Evolutionary conservation across 176 grass and related monocot genomes (phyloP).

Genomic region (Zoysia pacifica): DNA sequence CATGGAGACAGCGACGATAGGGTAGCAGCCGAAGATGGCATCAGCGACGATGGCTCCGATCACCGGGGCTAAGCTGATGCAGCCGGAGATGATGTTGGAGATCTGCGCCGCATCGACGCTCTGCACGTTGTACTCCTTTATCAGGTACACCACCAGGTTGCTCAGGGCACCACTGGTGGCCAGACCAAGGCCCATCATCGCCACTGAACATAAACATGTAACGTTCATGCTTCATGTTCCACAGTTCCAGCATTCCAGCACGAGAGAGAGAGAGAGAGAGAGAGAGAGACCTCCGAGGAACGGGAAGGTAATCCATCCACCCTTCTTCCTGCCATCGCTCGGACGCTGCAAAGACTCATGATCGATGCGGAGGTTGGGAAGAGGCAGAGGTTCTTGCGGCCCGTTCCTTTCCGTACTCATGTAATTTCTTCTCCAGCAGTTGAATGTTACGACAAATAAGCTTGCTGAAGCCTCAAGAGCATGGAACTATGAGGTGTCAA

Average conservation of each 20-base stretch:
- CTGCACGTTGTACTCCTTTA: conserved; percentile 66
- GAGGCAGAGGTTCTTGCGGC: conserved; percentile 4
- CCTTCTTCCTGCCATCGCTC: conserved; percentile 23
- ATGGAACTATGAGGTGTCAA: too few species aligned
- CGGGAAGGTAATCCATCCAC: conserved; percentile 80
- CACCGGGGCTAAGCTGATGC: conserved; percentile 57
- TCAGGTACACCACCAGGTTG: conserved; percentile 69
- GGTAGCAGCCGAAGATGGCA: conserved; percentile 71
- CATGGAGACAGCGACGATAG: conserved; percentile 51
- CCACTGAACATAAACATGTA: conserved; percentile 25
- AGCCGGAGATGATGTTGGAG: conserved; percentile 54
- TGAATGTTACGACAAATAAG: too few species aligned
- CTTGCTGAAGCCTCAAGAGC: too few species aligned
- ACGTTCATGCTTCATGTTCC: too few species aligned
- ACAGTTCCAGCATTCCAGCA: too few species aligned
- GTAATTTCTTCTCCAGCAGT: too few species aligned
- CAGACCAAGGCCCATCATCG: conserved; percentile 40
- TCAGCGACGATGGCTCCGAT: conserved; percentile 68
- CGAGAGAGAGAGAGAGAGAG: conserved; percentile 1
- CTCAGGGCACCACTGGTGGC: conserved; percentile 14
- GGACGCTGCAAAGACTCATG: conserved; percentile 39
- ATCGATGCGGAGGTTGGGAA: background rate
- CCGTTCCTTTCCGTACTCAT: conserved; percentile 18
- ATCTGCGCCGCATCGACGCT: conserved; percentile 77
- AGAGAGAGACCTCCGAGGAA: conserved; percentile 66